Evolutionary conservation across 1,139 yeast species (phyloP).

Genomic region (Magnusiomyces ingens): DNA sequence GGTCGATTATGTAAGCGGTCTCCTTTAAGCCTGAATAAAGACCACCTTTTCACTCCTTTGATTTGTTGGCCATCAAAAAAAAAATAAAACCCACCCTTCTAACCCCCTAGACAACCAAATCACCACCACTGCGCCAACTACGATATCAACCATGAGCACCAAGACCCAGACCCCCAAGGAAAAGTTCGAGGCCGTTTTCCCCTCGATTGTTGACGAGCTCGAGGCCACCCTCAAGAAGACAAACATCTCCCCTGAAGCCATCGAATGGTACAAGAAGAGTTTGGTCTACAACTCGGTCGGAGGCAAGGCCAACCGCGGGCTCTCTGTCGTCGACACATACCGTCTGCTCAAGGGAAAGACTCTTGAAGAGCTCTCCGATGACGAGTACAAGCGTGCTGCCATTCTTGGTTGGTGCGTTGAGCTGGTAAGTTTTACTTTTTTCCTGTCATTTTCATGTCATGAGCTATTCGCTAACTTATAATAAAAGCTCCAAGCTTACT

Average conservation of each 20-base stretch:
- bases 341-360: slow-evolving; percentile 63
- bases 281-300: slow-evolving; percentile 89
- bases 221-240: slow-evolving; percentile 54
- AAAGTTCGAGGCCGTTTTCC: slow-evolving; percentile 69
- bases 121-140: background rate
- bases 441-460: background rate
- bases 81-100: background rate
- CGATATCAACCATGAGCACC: slow-evolving; percentile 3
- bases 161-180: slow-evolving; percentile 36
- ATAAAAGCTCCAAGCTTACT: slow-evolving; percentile 75
- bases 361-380: slow-evolving; percentile 51
- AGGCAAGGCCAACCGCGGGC: slow-evolving; percentile 94
- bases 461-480: background rate
- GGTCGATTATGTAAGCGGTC: background rate
- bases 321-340: slow-evolving; percentile 91
- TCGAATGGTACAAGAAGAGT: slow-evolving; percentile 73
- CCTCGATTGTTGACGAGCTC: slow-evolving; percentile 71
- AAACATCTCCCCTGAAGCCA: slow-evolving; percentile 82
- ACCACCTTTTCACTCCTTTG: background rate
- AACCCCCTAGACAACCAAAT: background rate
- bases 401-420: slow-evolving; percentile 95
- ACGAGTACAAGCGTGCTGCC: slow-evolving; percentile 78
- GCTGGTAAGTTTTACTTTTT: slow-evolving; percentile 32
- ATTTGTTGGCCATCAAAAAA: background rate
- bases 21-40: background rate